Conservation (phyloP, 257 asterid genomes). For the Ilex asprella region DNA sequence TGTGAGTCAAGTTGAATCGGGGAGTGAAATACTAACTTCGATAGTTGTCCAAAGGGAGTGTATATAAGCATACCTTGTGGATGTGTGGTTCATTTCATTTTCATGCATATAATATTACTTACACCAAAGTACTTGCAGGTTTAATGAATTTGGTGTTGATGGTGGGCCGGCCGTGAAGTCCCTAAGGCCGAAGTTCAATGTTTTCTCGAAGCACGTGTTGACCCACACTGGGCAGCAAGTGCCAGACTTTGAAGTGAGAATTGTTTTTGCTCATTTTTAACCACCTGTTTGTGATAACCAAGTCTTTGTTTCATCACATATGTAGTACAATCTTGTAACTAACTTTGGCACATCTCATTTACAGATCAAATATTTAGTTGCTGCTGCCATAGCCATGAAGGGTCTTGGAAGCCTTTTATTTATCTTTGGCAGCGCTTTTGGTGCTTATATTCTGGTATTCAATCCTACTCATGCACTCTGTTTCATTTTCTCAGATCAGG, state of each 20-base stretch:
- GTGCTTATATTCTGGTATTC: conserved; percentile 77
- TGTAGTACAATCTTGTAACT: neutral
- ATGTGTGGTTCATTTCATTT: neutral
- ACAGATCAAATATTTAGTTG: conserved; percentile 68
- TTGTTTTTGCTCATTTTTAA: conserved; percentile 6
- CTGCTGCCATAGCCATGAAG: conserved; percentile 70
- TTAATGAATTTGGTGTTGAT: conserved; percentile 69
- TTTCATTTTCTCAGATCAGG: conserved; percentile 1
- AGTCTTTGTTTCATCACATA: too few species aligned
- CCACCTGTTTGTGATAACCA: neutral
- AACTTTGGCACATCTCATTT: conserved; percentile 5
- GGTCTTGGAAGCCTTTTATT: conserved; percentile 79
- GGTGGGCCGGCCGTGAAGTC: conserved; percentile 85
- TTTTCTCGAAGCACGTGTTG: conserved; percentile 56
- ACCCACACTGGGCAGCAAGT: conserved; percentile 53
- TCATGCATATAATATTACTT: neutral
- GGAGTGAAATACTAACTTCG: too few species aligned
- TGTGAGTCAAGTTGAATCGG: too few species aligned
- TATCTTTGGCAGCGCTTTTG: conserved; percentile 72
- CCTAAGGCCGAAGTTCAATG: conserved; percentile 57
- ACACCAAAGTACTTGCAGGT: conserved; percentile 29
- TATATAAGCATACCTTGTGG: too few species aligned
- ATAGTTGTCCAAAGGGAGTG: too few species aligned
- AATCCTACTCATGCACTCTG: neutral
- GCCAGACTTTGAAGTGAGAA: conserved; percentile 73